phyloP scores from a whole-genome alignment of 352 stramenopile genomes.

The Phytophthora cryptogea region DNA sequence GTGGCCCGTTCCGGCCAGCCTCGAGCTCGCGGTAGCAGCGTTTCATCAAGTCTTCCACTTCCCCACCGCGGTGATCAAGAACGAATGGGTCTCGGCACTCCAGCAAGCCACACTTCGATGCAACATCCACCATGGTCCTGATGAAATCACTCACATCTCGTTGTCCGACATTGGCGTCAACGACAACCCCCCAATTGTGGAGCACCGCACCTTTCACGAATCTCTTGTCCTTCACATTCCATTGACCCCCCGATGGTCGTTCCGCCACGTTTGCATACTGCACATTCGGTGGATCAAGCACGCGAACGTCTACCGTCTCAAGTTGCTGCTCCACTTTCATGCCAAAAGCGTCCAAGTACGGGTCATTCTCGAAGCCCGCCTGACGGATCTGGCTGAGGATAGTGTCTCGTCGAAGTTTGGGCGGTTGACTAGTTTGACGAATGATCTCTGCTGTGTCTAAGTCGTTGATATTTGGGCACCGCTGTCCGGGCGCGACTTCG shows the following conservation, averaged over 20 bases:
- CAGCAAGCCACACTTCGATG: constrained; percentile 37
- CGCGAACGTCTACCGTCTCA: constrained; percentile 44
- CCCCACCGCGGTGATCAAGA: constrained; percentile 23
- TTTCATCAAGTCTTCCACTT: constrained; percentile 69
- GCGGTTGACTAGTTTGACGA: constrained; percentile 49
- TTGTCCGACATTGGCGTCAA: constrained; percentile 36
- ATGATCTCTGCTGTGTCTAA: constrained; percentile 86
- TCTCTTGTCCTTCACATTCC: constrained; percentile 75
- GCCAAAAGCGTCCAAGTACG: constrained; percentile 61
- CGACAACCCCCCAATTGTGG: constrained; percentile 57
- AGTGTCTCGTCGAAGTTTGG: constrained; percentile 39
- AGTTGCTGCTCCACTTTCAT: constrained; percentile 55
- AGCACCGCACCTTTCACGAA: constrained; percentile 55
- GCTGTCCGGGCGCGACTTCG: constrained; percentile 64
- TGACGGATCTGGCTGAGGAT: constrained; percentile 60
- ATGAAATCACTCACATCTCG: constrained; percentile 48
- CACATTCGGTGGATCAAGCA: constrained; percentile 60
- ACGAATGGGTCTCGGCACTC: constrained; percentile 33
- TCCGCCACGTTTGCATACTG: constrained; percentile 68
- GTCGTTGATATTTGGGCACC: constrained; percentile 75
- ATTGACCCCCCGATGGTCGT: constrained; percentile 56
- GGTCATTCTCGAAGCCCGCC: constrained; percentile 73
- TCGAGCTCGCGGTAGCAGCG: constrained; percentile 49
- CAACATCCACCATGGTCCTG: constrained; percentile 33
- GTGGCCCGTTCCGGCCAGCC: constrained; percentile 13